Base-by-base conservation (phyloP, 768 basidiomycete species). In the Terana coerulea region DNA sequence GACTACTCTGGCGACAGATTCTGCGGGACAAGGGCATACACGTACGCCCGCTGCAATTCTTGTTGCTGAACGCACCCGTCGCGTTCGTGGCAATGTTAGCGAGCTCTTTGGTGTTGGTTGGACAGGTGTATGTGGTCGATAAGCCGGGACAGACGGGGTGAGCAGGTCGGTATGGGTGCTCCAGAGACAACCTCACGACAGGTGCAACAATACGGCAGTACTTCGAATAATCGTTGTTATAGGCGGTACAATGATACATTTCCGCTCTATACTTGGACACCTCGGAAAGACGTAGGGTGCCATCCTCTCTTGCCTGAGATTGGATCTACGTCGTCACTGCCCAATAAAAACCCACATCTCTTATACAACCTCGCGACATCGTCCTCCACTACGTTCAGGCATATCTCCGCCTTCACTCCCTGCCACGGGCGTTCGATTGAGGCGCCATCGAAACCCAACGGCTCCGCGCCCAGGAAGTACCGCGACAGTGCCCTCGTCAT, bases 1-100 rank as follows among this genome's bases (percentile, higher is more conserved):
- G 94, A 0, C 70, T 98, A 36, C 73, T 97, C 14, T 98, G 95
- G 94, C 69, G 75, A 19, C 63, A 72, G 14, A 91, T 95, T 49
- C 69, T 95, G 48, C 61, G 64, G 52, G 84, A 89, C 64, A 95
- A 91, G 66, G 78, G 76, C 1, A 84, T 92, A 37, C 57, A 60
- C 3, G 76, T 97, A 15, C 73, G 59, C 25, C 82, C 83, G 58
- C 49, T 61, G 52, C 74, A 79, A 29, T 97, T 97, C 69, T 82
- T 86, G 0, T 69, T 71, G 49, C 83, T 89, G 80, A 94, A 94
- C 61, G 53, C 87, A 5, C 86, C 88, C 0, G 62, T 92, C 47
- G 49, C 82, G 11, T 71, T 76, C 3, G 84, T 90, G 71, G 87
- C 86, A 17, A 72, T 70, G 7, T 79, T 81, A 3, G 88, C 83